phyloP scores from a whole-genome alignment of 208 protist genomes.

The Trypanosoma mega region DNA sequence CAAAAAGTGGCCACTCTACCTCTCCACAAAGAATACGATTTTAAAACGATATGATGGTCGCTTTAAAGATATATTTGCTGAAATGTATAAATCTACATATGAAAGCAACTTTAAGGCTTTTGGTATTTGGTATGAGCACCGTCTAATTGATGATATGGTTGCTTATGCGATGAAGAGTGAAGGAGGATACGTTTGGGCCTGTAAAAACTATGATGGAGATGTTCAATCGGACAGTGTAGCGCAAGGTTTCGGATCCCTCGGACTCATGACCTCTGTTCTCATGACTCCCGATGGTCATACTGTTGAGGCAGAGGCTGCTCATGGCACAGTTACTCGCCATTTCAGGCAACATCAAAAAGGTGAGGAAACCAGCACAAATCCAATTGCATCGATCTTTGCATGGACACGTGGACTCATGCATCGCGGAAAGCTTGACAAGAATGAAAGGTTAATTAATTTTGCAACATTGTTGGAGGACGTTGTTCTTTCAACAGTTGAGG shows the following conservation, averaged over 20 bases:
- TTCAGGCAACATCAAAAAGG: constrained; percentile 85
- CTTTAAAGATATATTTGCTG: constrained; percentile 91
- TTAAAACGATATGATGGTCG: constrained; percentile 92
- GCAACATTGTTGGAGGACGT: constrained; percentile 77
- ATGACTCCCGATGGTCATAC: constrained; percentile 85
- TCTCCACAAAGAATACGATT: constrained; percentile 94
- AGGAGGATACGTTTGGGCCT: constrained; percentile 91
- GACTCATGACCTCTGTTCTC: constrained; percentile 92
- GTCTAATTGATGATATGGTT: constrained; percentile 94
- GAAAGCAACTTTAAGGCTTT: constrained; percentile 38
- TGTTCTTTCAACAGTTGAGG: constrained; percentile 87
- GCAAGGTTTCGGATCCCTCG: constrained; percentile 88
- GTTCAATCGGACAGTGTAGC: constrained; percentile 91
- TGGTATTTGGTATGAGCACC: constrained; percentile 89
- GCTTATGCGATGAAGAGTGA: constrained; percentile 56
- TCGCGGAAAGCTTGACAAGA: constrained; percentile 56
- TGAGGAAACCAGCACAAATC: constrained; percentile 87
- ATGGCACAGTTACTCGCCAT: constrained; percentile 93
- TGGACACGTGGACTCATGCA: constrained; percentile 88
- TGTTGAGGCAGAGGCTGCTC: constrained; percentile 89
- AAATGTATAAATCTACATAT: constrained; percentile 69
- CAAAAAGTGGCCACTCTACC: constrained; percentile 75
- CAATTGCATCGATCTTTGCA: constrained; percentile 91
- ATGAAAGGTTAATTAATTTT: constrained; percentile 73
- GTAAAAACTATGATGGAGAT: constrained; percentile 96